phyloP scores from a whole-genome alignment of 257 asterid species.

The Ehretia macrophylla region DNA sequence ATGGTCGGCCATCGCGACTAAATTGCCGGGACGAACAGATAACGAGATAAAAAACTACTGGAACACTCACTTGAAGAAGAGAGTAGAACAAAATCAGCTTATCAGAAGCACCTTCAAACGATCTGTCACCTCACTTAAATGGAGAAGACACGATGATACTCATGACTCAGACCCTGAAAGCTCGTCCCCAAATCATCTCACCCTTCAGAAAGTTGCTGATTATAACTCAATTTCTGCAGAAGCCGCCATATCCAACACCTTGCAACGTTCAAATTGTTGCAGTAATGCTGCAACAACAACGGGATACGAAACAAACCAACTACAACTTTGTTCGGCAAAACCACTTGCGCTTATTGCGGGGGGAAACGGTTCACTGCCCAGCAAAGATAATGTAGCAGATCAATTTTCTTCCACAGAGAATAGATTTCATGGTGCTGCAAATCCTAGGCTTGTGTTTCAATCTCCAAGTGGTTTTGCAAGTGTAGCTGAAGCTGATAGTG shows the following conservation, averaged over 20 bases:
- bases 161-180: neutral
- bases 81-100: neutral
- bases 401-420: neutral
- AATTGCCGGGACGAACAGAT: conserved; percentile 2
- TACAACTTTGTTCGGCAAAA: too few species aligned
- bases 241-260: too few species aligned
- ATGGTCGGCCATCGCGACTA: conserved; percentile 7
- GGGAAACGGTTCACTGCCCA: neutral
- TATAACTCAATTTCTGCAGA: neutral
- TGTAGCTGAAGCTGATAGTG: conserved; percentile 4
- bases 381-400: neutral
- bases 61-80: conserved; percentile 27
- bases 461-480: neutral
- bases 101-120: neutral
- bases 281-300: too few species aligned
- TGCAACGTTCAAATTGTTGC: too few species aligned
- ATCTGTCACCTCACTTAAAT: neutral
- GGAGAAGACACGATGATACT: neutral
- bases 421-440: neutral
- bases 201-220: neutral
- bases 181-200: neutral
- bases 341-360: too few species aligned
- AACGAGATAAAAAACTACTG: conserved; percentile 3
- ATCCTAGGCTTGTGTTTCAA: conserved; percentile 4
- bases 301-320: too few species aligned